Evolutionary conservation across 1,139 yeast species (phyloP), one percentile per base, ranked within the genome.

Genomic region (Candida dubliniensis): DNA sequence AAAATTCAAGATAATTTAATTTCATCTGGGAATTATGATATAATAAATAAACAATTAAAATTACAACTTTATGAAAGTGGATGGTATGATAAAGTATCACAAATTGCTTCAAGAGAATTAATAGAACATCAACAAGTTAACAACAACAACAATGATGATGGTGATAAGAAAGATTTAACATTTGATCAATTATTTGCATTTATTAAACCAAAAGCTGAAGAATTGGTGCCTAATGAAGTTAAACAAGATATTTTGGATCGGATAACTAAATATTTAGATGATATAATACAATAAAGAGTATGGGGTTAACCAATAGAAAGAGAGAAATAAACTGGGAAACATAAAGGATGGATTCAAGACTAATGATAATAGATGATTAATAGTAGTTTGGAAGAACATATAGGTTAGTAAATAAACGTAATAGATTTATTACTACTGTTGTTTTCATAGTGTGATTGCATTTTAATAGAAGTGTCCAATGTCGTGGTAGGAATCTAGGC

Each of bases 1-100:
- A 79, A 81, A 58, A 83, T 87, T 40, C 89, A 85, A 57, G 80
- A 81, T 47, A 83, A 82, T 55, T 74, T 89, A 38, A 81, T 88
- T 4, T 77, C 84, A 35, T 79, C 90, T 25, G 96, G 96, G 0
- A 87, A 85, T 64, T 89, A 88, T 63, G 93, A 87, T 50, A 67
- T 71, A 52, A 82, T 85, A 47, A 81, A 82, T 45, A 77, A 77
- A 45, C 73, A 74, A 43, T 67, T 90, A 47, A 81, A 82, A 54
- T 74, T 83, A 44, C 80, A 79, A 57, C 74, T 91, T 25, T 75
- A 81, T 47, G 87, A 87, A 58, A 75, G 84, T 2, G 97, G 97
- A 7, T 91, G 97, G 97, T 82, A 81, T 53, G 96, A 88, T 54
- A 77, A 84, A 48, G 82, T 90, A 29, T 74, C 80, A 43, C 78